phyloP scores from a whole-genome alignment of 441 rosid species.

The Arabidopsis lyrata region DNA sequence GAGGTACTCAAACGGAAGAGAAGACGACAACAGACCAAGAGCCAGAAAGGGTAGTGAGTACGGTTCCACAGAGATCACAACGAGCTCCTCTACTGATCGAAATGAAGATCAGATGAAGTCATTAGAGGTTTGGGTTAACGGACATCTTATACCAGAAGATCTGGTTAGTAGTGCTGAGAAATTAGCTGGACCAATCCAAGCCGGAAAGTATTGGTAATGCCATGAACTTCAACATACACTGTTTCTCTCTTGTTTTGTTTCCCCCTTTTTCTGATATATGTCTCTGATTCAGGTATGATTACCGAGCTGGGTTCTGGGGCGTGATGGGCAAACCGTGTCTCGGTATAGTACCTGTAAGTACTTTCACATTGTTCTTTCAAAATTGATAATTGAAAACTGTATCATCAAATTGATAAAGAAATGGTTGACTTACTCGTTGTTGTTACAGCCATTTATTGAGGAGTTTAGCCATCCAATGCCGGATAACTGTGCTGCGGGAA shows the following conservation, averaged over 20 bases:
- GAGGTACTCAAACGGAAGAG: slow-evolving; percentile 56
- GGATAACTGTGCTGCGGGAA: slow-evolving; percentile 81
- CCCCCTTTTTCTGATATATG: slow-evolving; percentile 13
- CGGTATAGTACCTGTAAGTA: slow-evolving; percentile 92
- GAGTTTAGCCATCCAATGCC: slow-evolving; percentile 85
- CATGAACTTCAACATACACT: slow-evolving; percentile 26
- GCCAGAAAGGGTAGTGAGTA: slow-evolving; percentile 64
- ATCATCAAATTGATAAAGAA: slow-evolving; percentile 8
- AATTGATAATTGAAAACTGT: not conserved
- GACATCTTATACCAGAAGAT: slow-evolving; percentile 66
- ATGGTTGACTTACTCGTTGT: slow-evolving; percentile 37
- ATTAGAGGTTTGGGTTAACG: slow-evolving; percentile 70
- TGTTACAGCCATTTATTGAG: slow-evolving; percentile 83
- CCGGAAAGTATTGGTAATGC: slow-evolving; percentile 86
- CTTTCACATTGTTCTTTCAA: slow-evolving; percentile 23
- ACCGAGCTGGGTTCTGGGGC: slow-evolving; percentile 92
- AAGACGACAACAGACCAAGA: slow-evolving; percentile 59
- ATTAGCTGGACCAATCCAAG: slow-evolving; percentile 77
- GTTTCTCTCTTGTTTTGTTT: not conserved
- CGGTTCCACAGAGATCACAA: slow-evolving; percentile 64
- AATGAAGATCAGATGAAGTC: slow-evolving; percentile 58
- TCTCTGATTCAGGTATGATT: slow-evolving; percentile 80
- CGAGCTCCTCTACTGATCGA: slow-evolving; percentile 79
- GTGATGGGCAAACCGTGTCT: slow-evolving; percentile 76
- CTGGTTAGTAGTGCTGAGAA: slow-evolving; percentile 85